These are phyloP conservation scores for Pythium aristosporum DNA, from an alignment of 352 stramenopile genomes.

Conservation along the genomic window DNA sequence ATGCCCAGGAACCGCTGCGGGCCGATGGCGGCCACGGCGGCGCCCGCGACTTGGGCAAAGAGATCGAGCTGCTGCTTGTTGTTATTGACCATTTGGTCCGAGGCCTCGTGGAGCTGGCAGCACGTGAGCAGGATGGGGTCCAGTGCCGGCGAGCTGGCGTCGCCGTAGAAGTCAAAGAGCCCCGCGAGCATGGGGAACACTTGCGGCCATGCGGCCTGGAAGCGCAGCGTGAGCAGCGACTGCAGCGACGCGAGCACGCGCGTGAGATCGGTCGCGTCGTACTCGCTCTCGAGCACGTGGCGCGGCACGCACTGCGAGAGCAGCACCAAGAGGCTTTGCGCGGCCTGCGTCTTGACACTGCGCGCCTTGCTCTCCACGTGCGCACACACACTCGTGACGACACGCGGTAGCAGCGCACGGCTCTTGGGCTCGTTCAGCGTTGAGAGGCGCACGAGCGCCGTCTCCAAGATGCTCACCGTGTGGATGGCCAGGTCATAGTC, in stretches of 20 bases:
- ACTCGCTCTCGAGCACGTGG: constrained; percentile 51
- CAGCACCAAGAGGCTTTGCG: constrained; percentile 62
- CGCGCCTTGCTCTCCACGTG: constrained; percentile 65
- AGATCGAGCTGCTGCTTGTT: constrained; percentile 53
- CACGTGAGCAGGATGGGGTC: constrained; percentile 70
- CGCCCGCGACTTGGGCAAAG: constrained; percentile 64
- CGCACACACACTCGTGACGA: constrained; percentile 69
- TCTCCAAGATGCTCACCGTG: constrained; percentile 64
- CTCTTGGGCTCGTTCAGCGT: constrained; percentile 52
- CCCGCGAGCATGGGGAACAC: constrained; percentile 73
- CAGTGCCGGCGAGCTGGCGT: constrained; percentile 51
- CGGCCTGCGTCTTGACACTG: constrained; percentile 60
- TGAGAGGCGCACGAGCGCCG: constrained; percentile 63
- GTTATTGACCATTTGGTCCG: constrained; percentile 56
- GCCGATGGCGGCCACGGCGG: constrained; percentile 64
- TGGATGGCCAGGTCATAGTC: constrained; percentile 62
- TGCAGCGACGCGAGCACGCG: constrained; percentile 76
- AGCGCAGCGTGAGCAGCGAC: constrained; percentile 81
- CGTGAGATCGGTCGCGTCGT: constrained; percentile 55
- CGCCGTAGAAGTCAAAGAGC: constrained; percentile 74
- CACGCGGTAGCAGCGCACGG: constrained; percentile 69
- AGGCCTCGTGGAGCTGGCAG: constrained; percentile 78
- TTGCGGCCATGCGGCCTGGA: constrained; percentile 78
- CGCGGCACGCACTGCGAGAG: constrained; percentile 59
- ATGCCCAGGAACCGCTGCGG: constrained; percentile 70